phyloP scores from a whole-genome alignment of 1,139 yeast genomes.

The Pichia norvegensis region DNA sequence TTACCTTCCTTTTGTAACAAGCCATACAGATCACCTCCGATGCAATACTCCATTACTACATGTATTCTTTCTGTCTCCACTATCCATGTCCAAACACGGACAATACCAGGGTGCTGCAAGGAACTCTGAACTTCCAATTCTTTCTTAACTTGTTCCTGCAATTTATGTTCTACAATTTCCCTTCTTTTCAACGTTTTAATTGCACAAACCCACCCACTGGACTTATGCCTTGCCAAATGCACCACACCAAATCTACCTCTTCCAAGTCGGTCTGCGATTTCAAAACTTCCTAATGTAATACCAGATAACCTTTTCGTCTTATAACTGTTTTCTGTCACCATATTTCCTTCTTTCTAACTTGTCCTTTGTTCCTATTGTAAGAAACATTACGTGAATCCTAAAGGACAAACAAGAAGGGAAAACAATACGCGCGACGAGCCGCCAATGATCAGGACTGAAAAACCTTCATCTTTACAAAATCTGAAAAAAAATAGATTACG shows the following conservation, averaged over 20 bases:
- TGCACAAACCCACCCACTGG: constrained; percentile 77
- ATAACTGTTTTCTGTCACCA: neutral
- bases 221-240: constrained; percentile 74
- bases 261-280: constrained; percentile 81
- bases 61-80: constrained; percentile 68
- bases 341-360: neutral
- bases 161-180: constrained; percentile 65
- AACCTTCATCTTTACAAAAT: neutral
- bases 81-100: neutral
- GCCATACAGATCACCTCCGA: constrained; percentile 77
- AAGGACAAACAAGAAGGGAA: neutral
- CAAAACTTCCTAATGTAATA: constrained; percentile 32
- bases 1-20: constrained; percentile 38
- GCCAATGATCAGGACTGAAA: neutral
- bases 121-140: constrained; percentile 88
- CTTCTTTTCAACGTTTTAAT: constrained; percentile 82
- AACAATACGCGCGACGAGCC: neutral
- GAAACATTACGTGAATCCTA: neutral
- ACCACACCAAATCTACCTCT: constrained; percentile 93
- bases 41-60: constrained; percentile 74
- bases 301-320: neutral
- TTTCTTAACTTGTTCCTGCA: constrained; percentile 82
- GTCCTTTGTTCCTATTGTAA: too few relatives aligned
- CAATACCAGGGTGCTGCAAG: constrained; percentile 44
- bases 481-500: too few relatives aligned